These are phyloP conservation scores for Salix brachista DNA, from an alignment of 345 rosid species.

Conservation along the genomic window DNA sequence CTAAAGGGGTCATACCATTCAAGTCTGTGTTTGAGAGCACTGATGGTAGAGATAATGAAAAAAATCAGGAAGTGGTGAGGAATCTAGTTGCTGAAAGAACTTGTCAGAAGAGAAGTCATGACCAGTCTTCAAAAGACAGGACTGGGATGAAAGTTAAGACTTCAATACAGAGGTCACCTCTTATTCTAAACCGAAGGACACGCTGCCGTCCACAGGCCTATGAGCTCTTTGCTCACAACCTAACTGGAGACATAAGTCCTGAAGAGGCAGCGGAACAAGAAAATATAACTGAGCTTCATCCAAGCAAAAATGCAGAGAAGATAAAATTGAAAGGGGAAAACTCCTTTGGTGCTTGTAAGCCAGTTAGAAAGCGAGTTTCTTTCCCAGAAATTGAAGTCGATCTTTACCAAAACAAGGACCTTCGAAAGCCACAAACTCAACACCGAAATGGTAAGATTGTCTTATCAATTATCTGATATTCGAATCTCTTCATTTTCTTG, in stretches of 20 bases:
- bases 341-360: slow-evolving; percentile 3
- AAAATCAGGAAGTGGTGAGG: slow-evolving; percentile 8
- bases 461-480: background rate
- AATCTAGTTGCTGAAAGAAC: slow-evolving; percentile 10
- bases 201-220: slow-evolving; percentile 27
- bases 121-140: slow-evolving; percentile 21
- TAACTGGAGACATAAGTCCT: slow-evolving; percentile 12
- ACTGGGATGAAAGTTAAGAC: slow-evolving; percentile 20
- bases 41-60: slow-evolving; percentile 14
- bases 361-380: slow-evolving; percentile 36
- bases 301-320: slow-evolving; percentile 16
- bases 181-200: slow-evolving; percentile 24
- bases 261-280: slow-evolving; percentile 22
- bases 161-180: slow-evolving; percentile 25
- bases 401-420: slow-evolving; percentile 23
- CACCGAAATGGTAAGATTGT: slow-evolving; percentile 24
- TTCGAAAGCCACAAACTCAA: slow-evolving; percentile 11
- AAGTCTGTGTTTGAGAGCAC: slow-evolving; percentile 11
- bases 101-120: slow-evolving; percentile 3
- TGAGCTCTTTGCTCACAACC: slow-evolving; percentile 16
- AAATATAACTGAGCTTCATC: slow-evolving; percentile 11
- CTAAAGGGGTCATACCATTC: slow-evolving; percentile 8
- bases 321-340: slow-evolving; percentile 12
- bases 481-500: background rate
- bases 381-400: slow-evolving; percentile 34